Evolutionary conservation across 176 grass and related monocot species (phyloP).

Genomic region (Saccharum spontaneum): DNA sequence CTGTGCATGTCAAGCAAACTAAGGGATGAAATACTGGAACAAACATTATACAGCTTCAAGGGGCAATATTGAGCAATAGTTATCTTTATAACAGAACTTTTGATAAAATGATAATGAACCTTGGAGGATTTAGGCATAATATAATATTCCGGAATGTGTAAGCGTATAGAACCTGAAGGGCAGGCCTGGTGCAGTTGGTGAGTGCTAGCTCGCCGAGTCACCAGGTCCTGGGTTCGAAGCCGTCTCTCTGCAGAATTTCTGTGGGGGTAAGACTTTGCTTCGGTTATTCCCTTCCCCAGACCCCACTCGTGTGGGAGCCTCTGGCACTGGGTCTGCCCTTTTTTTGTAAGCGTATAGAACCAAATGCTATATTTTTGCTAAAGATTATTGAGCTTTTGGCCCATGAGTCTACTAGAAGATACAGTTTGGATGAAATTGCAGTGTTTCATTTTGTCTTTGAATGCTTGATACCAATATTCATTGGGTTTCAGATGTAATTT

Average conservation of each 20-base stretch:
- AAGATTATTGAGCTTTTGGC: background rate
- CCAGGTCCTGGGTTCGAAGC: no score
- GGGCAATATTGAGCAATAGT: background rate
- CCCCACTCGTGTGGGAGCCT: no score
- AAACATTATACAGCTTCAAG: background rate
- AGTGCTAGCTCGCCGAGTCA: no score
- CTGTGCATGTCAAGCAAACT: background rate
- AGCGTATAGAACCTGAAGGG: background rate
- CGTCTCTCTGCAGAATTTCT: no score
- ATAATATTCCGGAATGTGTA: background rate
- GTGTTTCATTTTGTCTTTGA: background rate
- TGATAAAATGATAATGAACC: background rate
- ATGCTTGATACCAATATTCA: background rate
- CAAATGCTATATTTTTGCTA: background rate
- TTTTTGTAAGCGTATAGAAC: no score
- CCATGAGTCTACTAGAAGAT: background rate
- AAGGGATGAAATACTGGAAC: background rate
- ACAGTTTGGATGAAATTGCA: background rate
- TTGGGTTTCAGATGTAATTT: background rate
- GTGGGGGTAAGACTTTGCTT: no score
- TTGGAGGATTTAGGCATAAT: background rate
- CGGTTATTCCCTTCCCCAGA: no score
- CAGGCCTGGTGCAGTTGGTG: no score
- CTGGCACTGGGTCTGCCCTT: no score
- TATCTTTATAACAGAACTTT: background rate